A percentile compares a stretch with the other conserved stretches of the same genome.
Evolutionary conservation across 495 filamentous ascomycete genomes (phyloP).

Genomic region (Penicilliopsis zonata): DNA sequence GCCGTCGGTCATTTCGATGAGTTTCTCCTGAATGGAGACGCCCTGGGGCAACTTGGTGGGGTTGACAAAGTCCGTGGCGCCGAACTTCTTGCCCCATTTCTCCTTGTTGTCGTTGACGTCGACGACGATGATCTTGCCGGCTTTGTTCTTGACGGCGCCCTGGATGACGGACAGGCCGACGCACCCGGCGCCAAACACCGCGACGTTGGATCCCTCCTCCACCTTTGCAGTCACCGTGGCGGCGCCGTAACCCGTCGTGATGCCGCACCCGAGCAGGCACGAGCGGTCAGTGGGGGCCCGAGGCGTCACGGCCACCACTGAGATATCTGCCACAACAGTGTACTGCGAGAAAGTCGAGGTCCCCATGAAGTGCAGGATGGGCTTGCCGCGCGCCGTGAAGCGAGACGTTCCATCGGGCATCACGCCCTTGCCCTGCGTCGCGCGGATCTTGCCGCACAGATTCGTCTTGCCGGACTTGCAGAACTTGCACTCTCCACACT

Average conservation of each 20-base stretch:
- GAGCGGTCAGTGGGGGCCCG: conserved; percentile 94
- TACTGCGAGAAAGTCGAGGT: conserved; percentile 98
- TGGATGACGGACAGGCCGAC: conserved; percentile 92
- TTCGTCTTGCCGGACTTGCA: conserved; percentile 99
- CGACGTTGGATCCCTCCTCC: conserved; percentile 77
- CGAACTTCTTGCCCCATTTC: conserved; percentile 85
- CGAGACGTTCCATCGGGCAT: conserved; percentile 97
- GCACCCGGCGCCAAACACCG: conserved; percentile 91
- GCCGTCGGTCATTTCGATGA: conserved; percentile 98
- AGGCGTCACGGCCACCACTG: conserved; percentile 82
- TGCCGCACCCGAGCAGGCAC: conserved; percentile 92
- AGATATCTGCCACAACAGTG: conserved; percentile 97
- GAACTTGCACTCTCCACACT: conserved; percentile 98
- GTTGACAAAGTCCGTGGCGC: conserved; percentile 94
- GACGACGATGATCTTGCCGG: conserved; percentile 85
- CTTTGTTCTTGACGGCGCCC: conserved; percentile 80
- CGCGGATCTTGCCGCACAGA: conserved; percentile 97
- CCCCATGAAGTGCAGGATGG: conserved; percentile 97
- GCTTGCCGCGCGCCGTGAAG: conserved; percentile 87
- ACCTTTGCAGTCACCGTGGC: conserved; percentile 85
- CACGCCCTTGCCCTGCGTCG: conserved; percentile 88
- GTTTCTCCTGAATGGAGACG: conserved; percentile 76
- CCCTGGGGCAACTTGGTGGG: conserved; percentile 64
- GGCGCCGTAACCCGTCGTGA: conserved; percentile 96
- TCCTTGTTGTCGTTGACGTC: conserved; percentile 92